Evolutionary conservation across 2,329 filamentous ascomycete species (phyloP).

Genomic region (Ceratocystis lukuohia): DNA sequence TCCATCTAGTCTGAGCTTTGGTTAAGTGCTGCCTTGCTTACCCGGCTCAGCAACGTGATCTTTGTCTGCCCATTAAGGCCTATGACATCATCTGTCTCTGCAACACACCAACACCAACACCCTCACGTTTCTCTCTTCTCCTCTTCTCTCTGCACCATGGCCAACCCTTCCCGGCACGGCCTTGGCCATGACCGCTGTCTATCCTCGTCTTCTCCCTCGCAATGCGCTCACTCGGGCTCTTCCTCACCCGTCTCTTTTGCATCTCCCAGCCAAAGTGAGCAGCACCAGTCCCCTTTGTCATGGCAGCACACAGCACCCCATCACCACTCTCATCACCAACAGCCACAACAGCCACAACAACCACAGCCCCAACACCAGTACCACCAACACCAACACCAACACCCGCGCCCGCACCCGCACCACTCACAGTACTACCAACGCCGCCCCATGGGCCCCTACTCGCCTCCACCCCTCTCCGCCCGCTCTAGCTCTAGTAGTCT

Average conservation of each 20-base stretch:
- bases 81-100: background rate
- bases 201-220: constrained; percentile 8
- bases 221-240: constrained; percentile 1
- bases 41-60: background rate
- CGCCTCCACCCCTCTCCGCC: constrained; percentile 4
- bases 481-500: constrained; percentile 5
- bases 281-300: background rate
- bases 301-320: background rate
- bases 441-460: background rate
- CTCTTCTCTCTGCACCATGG: constrained; percentile 5
- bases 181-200: constrained; percentile 1
- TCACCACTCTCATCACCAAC: background rate
- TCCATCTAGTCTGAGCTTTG: background rate
- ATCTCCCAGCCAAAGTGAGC: background rate
- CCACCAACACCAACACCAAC: background rate
- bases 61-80: background rate
- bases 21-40: background rate
- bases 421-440: background rate
- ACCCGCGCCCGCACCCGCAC: background rate
- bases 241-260: background rate
- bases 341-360: background rate
- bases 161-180: background rate
- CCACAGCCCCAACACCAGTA: too few species aligned
- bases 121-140: background rate
- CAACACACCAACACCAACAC: background rate